phyloP scores from a whole-genome alignment of 176 grass and related monocot species.

The Oryza meyeriana region DNA sequence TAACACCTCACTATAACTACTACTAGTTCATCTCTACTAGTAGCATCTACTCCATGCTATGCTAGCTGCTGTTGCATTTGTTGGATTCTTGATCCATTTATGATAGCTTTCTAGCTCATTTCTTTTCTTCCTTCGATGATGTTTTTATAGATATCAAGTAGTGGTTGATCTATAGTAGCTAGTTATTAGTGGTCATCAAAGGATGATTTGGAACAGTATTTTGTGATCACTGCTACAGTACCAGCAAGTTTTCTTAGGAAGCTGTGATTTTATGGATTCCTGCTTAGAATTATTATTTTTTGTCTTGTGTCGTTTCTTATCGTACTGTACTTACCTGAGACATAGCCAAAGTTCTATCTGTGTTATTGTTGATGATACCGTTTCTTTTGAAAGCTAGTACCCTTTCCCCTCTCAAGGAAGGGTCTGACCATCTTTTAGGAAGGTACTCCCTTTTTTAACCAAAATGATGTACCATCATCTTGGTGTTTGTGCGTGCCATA shows the following conservation, averaged over 20 bases:
- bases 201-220: conserved; percentile 16
- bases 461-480: conserved; percentile 29
- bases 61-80: conserved; percentile 17
- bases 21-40: background rate
- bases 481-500: conserved; percentile 25
- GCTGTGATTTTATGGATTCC: conserved; percentile 45
- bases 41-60: background rate
- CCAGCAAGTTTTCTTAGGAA: background rate
- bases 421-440: conserved; percentile 21
- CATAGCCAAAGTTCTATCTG: conserved; percentile 30
- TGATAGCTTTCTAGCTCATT: conserved; percentile 14
- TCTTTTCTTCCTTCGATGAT: background rate
- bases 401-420: background rate
- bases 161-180: background rate
- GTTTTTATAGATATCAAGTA: background rate
- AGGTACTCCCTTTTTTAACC: conserved; percentile 6
- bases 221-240: conserved; percentile 19
- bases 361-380: conserved; percentile 25
- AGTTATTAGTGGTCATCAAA: background rate
- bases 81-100: conserved; percentile 49
- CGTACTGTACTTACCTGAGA: background rate
- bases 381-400: conserved; percentile 29
- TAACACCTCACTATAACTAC: background rate
- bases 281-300: conserved; percentile 18
- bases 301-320: background rate